Percentiles rank a stretch among this genome's conserved stretches.
Conservation (phyloP, 352 stramenopile species). For the Globisporangium nunn region DNA sequence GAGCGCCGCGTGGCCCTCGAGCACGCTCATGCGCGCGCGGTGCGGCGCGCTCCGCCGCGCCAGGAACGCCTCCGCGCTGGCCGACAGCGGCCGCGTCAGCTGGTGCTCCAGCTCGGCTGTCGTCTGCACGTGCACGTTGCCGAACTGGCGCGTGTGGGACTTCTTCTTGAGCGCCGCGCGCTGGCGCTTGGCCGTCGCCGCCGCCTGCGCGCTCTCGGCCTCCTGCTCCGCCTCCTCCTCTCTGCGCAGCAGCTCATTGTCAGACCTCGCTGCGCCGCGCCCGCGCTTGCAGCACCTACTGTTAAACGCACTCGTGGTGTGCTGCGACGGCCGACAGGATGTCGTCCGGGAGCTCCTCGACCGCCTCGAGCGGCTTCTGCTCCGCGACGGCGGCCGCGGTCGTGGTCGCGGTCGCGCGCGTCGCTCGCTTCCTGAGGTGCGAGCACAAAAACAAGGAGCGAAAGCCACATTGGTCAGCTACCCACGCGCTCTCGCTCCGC, state of each 20-base stretch:
- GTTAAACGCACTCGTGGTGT: slow-evolving; percentile 38
- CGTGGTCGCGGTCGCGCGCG: slow-evolving; percentile 4
- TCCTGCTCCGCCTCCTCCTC: slow-evolving; percentile 47
- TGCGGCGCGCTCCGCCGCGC: slow-evolving; percentile 40
- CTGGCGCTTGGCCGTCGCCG: slow-evolving; percentile 17
- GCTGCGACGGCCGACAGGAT: slow-evolving; percentile 61
- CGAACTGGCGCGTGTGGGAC: slow-evolving; percentile 69
- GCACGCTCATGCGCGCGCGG: slow-evolving; percentile 49
- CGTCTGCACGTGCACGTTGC: slow-evolving; percentile 67
- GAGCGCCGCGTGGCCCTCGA: slow-evolving; percentile 56
- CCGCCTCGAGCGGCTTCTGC: slow-evolving; percentile 16
- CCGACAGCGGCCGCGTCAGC: slow-evolving; percentile 37
- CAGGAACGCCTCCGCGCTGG: slow-evolving; percentile 45
- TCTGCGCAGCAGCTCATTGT: slow-evolving; percentile 9
- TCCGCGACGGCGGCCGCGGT: slow-evolving; percentile 7
- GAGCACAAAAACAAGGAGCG: no score
- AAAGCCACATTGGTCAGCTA: neutral
- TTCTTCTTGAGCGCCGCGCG: slow-evolving; percentile 29
- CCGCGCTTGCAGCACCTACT: no score
- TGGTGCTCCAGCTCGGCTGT: slow-evolving; percentile 33
- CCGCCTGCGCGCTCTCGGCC: slow-evolving; percentile 21
- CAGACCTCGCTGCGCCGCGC: neutral
- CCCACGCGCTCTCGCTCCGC: no score
- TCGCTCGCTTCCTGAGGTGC: slow-evolving; percentile 28
- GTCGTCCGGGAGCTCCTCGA: slow-evolving; percentile 50